phyloP scores from a whole-genome alignment of 768 basidiomycete genomes.

The Rubroboletus satanas region DNA sequence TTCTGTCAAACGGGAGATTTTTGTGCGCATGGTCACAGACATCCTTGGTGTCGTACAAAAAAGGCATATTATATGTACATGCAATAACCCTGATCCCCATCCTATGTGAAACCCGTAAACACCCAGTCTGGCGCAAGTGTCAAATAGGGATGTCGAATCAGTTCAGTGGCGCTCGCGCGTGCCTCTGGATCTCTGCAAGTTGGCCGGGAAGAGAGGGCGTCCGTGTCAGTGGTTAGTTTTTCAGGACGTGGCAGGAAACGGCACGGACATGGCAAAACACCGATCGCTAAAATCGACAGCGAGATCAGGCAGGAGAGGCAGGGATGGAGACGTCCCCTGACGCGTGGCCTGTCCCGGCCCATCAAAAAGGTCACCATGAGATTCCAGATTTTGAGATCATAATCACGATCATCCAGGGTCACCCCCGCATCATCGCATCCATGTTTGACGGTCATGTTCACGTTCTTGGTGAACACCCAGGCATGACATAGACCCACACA shows the following conservation, averaged over 20 bases:
- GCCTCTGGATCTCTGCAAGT: slow-evolving; percentile 65
- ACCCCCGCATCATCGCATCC: background rate
- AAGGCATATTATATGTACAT: too few species aligned
- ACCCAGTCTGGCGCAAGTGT: slow-evolving; percentile 39
- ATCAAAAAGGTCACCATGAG: too few species aligned
- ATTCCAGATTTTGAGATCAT: background rate
- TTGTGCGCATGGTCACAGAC: too few species aligned
- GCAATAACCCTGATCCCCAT: too few species aligned
- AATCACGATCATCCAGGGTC: background rate
- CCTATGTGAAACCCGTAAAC: slow-evolving; percentile 45
- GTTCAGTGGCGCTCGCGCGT: slow-evolving; percentile 71
- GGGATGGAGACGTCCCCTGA: slow-evolving; percentile 70
- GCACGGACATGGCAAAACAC: slow-evolving; percentile 73
- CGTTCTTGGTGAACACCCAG: background rate
- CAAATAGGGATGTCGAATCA: slow-evolving; percentile 60
- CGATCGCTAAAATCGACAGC: slow-evolving; percentile 79
- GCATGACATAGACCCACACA: background rate
- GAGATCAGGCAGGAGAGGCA: slow-evolving; percentile 67
- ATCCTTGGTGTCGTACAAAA: too few species aligned
- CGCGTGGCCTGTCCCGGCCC: slow-evolving; percentile 52
- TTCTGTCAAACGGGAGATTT: too few species aligned
- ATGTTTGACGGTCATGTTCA: background rate
- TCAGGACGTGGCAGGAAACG: background rate
- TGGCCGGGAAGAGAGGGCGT: background rate
- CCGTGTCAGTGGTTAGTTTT: background rate